These are phyloP conservation scores for Lyophyllum decastes DNA, from an alignment of 768 basidiomycete species.

Conservation along the genomic window DNA sequence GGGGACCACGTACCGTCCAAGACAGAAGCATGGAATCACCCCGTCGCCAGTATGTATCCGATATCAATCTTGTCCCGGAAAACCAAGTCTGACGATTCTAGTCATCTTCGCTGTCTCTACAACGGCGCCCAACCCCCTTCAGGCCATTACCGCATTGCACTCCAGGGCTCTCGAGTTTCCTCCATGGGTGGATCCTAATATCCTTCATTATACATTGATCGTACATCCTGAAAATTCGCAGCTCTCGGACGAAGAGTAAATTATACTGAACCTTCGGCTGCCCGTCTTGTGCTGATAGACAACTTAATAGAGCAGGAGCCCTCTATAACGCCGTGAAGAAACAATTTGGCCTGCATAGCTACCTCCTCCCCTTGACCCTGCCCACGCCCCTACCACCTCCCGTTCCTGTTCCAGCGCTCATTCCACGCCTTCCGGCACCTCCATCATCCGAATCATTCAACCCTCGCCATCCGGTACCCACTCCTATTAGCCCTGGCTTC, in stretches of 20 bases:
- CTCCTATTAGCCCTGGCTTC: slow-evolving; percentile 20
- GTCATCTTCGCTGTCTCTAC: slow-evolving; percentile 85
- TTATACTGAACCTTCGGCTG: slow-evolving; percentile 13
- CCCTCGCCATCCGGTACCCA: slow-evolving; percentile 14
- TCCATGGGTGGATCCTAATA: slow-evolving; percentile 76
- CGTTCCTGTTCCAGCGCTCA: slow-evolving; percentile 62
- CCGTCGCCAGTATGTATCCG: slow-evolving; percentile 68
- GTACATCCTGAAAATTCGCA: slow-evolving; percentile 71
- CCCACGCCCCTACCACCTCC: slow-evolving; percentile 66
- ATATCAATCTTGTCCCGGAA: slow-evolving; percentile 11
- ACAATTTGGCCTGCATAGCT: slow-evolving; percentile 78
- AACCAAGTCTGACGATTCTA: slow-evolving; percentile 29
- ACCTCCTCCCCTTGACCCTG: slow-evolving; percentile 63
- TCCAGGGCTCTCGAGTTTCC: slow-evolving; percentile 68
- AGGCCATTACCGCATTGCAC: slow-evolving; percentile 77
- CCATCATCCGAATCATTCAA: slow-evolving; percentile 35
- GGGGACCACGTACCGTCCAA: slow-evolving; percentile 75
- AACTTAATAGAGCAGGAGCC: slow-evolving; percentile 59
- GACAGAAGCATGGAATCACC: slow-evolving; percentile 86
- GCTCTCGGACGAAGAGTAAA: slow-evolving; percentile 80
- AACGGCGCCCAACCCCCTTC: slow-evolving; percentile 77
- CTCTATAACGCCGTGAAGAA: slow-evolving; percentile 88
- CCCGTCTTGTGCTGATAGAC: neutral
- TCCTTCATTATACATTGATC: slow-evolving; percentile 74
- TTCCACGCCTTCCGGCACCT: slow-evolving; percentile 68